Percentiles rank a stretch among this genome's conserved stretches.
Conservation (phyloP, 1,139 yeast species). For the Saccharomyces pastorianus region DNA sequence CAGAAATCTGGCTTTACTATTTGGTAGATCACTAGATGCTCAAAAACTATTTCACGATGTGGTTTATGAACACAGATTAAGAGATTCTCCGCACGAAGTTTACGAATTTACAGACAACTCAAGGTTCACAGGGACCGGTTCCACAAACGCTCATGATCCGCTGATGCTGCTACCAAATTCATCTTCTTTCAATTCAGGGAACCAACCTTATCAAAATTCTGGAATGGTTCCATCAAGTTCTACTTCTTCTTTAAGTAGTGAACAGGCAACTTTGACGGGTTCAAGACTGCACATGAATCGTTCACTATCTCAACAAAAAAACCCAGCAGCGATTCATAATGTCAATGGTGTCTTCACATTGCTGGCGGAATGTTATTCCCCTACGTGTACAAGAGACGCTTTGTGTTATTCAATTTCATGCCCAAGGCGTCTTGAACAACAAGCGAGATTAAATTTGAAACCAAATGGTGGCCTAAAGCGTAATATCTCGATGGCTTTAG, state of each 20-base stretch:
- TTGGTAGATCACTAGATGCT: constrained; percentile 91
- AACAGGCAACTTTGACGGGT: constrained; percentile 4
- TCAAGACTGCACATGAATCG: neutral
- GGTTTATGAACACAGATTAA: constrained; percentile 82
- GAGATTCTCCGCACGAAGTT: constrained; percentile 82
- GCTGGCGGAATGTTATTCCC: constrained; percentile 89
- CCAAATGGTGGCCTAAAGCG: constrained; percentile 82
- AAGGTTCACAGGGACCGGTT: constrained; percentile 23
- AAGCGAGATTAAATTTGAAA: constrained; percentile 81
- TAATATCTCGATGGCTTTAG: constrained; percentile 71
- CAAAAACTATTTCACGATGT: constrained; percentile 94
- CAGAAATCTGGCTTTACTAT: constrained; percentile 74
- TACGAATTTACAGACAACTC: constrained; percentile 68
- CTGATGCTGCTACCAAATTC: constrained; percentile 18
- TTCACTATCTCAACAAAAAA: constrained; percentile 1
- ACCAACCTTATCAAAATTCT: constrained; percentile 6
- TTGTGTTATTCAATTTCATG: constrained; percentile 95
- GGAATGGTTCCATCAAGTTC: constrained; percentile 16
- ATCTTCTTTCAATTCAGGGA: constrained; percentile 3
- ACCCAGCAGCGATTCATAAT: constrained; percentile 1
- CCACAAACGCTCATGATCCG: constrained; percentile 20
- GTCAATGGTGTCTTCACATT: constrained; percentile 83
- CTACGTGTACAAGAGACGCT: constrained; percentile 84
- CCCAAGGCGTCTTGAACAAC: constrained; percentile 92
- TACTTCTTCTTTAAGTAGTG: constrained; percentile 21